A percentile compares a stretch with the other conserved stretches of the same genome.
Evolutionary conservation across 179 eudicot genomes (phyloP).

Genomic region (Beta lomatogona): DNA sequence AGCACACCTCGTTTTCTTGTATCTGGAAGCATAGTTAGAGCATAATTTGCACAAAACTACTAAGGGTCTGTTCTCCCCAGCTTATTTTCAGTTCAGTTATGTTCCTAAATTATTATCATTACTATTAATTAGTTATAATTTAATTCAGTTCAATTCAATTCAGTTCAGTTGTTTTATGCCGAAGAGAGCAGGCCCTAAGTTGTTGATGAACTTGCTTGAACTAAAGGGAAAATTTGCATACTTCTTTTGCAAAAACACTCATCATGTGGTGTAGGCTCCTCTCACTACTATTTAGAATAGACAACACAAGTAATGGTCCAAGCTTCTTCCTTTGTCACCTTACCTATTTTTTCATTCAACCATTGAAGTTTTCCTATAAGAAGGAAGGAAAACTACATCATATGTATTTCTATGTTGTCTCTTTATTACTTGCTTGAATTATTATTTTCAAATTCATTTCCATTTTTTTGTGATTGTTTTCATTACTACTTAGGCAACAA

Average conservation of each 20-base stretch:
- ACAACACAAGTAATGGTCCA: slow-evolving; percentile 41
- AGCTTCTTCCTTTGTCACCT: slow-evolving; percentile 25
- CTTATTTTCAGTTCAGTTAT: too few species aligned
- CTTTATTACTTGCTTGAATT: neutral
- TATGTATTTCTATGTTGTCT: neutral
- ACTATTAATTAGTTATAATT: too few species aligned
- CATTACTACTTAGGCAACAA: neutral
- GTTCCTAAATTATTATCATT: too few species aligned
- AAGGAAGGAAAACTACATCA: slow-evolving; percentile 12
- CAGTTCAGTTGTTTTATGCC: too few species aligned
- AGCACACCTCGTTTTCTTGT: neutral
- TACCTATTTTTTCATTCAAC: slow-evolving; percentile 10
- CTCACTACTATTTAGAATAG: slow-evolving; percentile 32
- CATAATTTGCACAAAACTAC: neutral
- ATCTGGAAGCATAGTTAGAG: too few species aligned
- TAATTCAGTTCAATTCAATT: too few species aligned
- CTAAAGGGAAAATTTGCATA: neutral
- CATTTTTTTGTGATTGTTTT: neutral
- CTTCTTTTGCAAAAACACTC: neutral
- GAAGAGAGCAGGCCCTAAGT: too few species aligned
- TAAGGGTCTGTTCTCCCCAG: too few species aligned
- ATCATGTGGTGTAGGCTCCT: slow-evolving; percentile 43
- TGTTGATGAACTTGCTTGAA: neutral
- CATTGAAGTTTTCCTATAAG: slow-evolving; percentile 5
- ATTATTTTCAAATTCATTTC: neutral